phyloP scores from a whole-genome alignment of 805 yeast genomes.

The fission yeast (Schizosaccharomyces pombe) region ASM294v3 CU329670.1:4617501-4618000 shows the following conservation, averaged over 20 bases:
- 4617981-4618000: slow-evolving; percentile 13
- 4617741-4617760: slow-evolving; percentile 52
- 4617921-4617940: slow-evolving; percentile 42
- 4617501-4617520: slow-evolving; percentile 85
- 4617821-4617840: slow-evolving; percentile 14
- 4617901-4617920: slow-evolving; percentile 87
- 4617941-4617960: neutral
- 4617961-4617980: no score
- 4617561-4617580: slow-evolving; percentile 42
- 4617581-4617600: slow-evolving; percentile 67
- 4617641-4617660: slow-evolving; percentile 84
- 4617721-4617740: slow-evolving; percentile 83
- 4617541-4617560: slow-evolving; percentile 77
- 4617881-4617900: slow-evolving; percentile 63
- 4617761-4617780: slow-evolving; percentile 86
- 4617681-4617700: slow-evolving; percentile 57
- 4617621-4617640: slow-evolving; percentile 76
- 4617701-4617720: slow-evolving; percentile 51
- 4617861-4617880: slow-evolving; percentile 41
- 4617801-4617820: slow-evolving; percentile 17
- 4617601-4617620: slow-evolving; percentile 43
- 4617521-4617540: slow-evolving; percentile 59
- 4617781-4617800: slow-evolving; percentile 94
- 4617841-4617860: slow-evolving; percentile 25
- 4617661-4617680: slow-evolving; percentile 86